A percentile compares a stretch with the other conserved stretches of the same genome.
These are phyloP conservation scores for Hanseniaspora taiwanica DNA, from an alignment of 805 yeast genomes.

Conservation along the genomic window DNA sequence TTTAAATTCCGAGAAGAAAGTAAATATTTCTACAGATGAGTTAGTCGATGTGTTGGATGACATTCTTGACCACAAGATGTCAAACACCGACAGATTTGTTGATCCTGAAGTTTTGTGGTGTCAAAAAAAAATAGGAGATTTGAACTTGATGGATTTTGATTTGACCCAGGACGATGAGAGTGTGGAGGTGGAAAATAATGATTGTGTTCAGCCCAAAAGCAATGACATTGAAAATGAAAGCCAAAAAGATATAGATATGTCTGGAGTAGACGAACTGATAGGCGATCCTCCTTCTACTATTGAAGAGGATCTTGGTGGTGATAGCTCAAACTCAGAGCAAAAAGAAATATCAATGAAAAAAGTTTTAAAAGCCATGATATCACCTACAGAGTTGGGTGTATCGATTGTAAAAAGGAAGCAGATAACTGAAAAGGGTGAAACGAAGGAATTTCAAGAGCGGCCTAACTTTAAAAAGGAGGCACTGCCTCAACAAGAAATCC, in stretches of 20 bases:
- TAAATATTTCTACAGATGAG: not conserved
- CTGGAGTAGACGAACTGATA: not conserved
- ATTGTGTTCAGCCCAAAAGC: not conserved
- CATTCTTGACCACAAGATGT: not conserved
- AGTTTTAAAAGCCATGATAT: slow-evolving; percentile 12
- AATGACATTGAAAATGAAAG: not conserved
- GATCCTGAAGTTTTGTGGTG: not conserved
- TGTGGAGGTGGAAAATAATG: not conserved
- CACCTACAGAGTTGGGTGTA: slow-evolving; percentile 20
- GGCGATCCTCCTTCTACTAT: not conserved
- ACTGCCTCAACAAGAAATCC: too few relatives aligned
- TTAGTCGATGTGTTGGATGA: not conserved
- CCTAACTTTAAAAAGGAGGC: too few relatives aligned
- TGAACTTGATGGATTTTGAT: not conserved
- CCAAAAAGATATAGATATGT: not conserved
- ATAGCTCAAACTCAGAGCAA: slow-evolving; percentile 1
- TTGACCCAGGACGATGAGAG: not conserved
- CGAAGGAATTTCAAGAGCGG: slow-evolving; percentile 1
- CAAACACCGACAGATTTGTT: not conserved
- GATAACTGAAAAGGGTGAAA: slow-evolving; percentile 6
- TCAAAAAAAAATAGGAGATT: not conserved
- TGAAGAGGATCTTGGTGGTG: slow-evolving; percentile 1
- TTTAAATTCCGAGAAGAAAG: too few relatives aligned
- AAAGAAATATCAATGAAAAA: slow-evolving; percentile 9
- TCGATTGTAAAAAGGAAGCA: slow-evolving; percentile 17